Base-by-base conservation (phyloP, 768 basidiomycete genomes). In the Wakefieldia striispora region DNA sequence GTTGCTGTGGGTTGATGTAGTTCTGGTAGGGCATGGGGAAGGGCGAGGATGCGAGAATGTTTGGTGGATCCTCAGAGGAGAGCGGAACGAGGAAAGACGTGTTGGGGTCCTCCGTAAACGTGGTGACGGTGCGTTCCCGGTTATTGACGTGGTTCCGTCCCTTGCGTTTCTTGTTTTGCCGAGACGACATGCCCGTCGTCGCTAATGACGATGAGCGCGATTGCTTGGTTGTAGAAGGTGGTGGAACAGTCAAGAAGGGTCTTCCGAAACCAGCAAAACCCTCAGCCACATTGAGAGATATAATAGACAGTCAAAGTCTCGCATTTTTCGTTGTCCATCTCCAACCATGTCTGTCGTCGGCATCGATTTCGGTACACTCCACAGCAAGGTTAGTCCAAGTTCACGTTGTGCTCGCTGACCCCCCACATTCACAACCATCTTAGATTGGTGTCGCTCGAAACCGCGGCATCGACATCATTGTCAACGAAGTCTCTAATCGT, bases 381-480 rank as follows among this genome's bases (percentile, higher is more conserved):
- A 86, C 70, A 90, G 87, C 73, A 93, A 95, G 81, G 91, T 88
- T 50, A 34, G 26, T 38, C 3, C 14, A 0, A 2, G 6, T 1
- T 13, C 11, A 36, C 17, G 19, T 27, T 34, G 41, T 37, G 31
- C 31, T 42, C 50, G 40, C 27, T 9, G 6, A 3, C 13, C 3
- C 11, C 11, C 43, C 29, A 29, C 12, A 29, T 10, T 58, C 29
- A 53, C 29, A 47, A 2, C 19, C 26, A 4, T 6, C 1, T 3
- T 57, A 91, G 91, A 94, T 97, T 68, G 94, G 94, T 75, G 94
- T 95, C 56, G 94, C 94, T 17, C 81, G 94, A 72, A 87, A 91
- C 73, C 81, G 91, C 65, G 95, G 95, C 59, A 95, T 99, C 75
- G 95, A 99, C 79, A 94, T 99, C 71, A 95, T 99, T 75, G 77